Evolutionary conservation across 352 stramenopile species (phyloP), one percentile per base, ranked within the genome.

Genomic region (Globisporangium radiosum): DNA sequence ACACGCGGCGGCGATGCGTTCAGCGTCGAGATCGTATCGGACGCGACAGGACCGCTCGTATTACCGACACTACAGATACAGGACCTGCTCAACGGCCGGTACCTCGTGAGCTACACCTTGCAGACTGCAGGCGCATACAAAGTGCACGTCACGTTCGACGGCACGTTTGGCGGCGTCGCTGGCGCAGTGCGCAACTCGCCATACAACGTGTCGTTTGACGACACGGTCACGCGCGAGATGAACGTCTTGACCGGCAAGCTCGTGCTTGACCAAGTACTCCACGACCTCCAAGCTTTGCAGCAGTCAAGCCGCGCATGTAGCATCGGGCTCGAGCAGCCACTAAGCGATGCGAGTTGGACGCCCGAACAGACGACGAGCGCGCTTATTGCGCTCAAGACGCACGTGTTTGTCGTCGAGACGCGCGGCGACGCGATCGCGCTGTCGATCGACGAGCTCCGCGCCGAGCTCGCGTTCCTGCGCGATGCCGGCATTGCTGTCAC

Each of bases 1-100:
- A 85, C 85, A 2, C 94, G 88, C 51, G 95, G 96, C 52, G 96
- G 96, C 44, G 96, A 99, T 62, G 87, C 95, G 53, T 98, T 98
- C 65, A 59, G 53, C 4, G 72, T 98, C 2, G 76, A 86, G 47
- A 66, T 96, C 9, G 66, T 71, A 3, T 62, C 70, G 1, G 77
- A 85, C 33, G 76, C 82, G 1, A 69, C 63, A 1, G 70, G 70
- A 0, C 75, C 73, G n/a, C 62, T 92, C 1, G 86, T 75, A 13
- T 49, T 88, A 7, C 75, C 82, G 0, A 82, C 69, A 13, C 57
- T 89, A 8, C 61, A 82, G 37, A 72, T 93, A 15, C 76, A 91
- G 57, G 95, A 99, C 50, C 71, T 97, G 40, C 60, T 83, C 9
- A 91, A 98, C 57, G 96, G 96, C n/a, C 94, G 85, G 15, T 98